Evolutionary conservation across 306 rosid genomes (phyloP), one percentile per base, ranked within the genome.

Genomic region (Mucuna pruriens): DNA sequence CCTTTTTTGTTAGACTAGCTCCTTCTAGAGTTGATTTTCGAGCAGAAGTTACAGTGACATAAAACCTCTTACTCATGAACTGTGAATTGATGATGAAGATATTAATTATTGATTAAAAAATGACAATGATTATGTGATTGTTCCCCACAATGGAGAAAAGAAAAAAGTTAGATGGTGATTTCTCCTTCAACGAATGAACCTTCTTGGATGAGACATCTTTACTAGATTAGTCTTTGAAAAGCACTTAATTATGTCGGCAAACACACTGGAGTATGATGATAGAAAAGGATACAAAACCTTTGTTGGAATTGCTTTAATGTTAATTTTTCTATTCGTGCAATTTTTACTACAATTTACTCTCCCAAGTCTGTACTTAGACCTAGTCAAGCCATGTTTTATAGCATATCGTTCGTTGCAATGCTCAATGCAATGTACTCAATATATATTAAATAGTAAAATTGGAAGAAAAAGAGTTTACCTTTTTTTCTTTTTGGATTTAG

Each of bases 21-120:
- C 80, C 84, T 74, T 46, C 84, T 7, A 81, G 29, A 55, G 83
- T 80, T 31, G 81, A 88, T 78, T 84, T 88, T 54, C 36, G 79
- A 55, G 84, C 68, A 39, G 81, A 77, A 54, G 38, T 29, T 22
- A 38, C 57, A 31, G 22, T 22, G 25, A 45, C 70, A 33, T 1
- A 78, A 71, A 46, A 64, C 64, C 22, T 78, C 16, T 73, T 31
- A 6, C 25, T 42, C 4, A 26, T 58, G 29, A 62, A 73, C 73
- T 16, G 58, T 25, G 68, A 71, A 77, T 71, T 44, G 11, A 63
- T 55, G 71, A 73, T 58, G 9, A 46, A 65, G 58, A 71, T 72
- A 42, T 31, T 4, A 15, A 63, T 54, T 42, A 62, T 83, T 68
- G 45, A 61, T 34, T 48, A 5, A 23, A 67, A 76, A 66, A 17